Evolutionary conservation across 139 green algal species (phyloP).

Genomic region (Ettlia oleoabundans): DNA sequence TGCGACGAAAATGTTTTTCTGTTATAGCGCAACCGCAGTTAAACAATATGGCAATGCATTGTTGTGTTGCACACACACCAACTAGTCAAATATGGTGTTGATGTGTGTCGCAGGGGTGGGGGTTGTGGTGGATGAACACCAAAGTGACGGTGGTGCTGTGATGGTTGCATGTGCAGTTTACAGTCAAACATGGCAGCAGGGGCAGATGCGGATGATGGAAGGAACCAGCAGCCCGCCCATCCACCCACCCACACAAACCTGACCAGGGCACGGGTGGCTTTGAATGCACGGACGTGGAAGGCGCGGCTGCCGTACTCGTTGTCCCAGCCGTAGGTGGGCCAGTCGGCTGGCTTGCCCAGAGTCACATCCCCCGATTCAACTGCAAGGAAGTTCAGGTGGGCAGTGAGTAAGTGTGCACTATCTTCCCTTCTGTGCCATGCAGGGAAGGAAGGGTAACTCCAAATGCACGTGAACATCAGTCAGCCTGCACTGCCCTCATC

Average conservation of each 20-base stretch:
- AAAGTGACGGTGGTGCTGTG: too few relatives aligned
- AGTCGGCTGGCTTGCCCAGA: constrained; percentile 74
- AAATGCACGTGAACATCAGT: neutral
- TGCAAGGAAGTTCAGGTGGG: neutral
- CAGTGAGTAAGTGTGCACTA: neutral
- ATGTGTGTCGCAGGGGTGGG: too few relatives aligned
- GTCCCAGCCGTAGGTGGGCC: constrained; percentile 81
- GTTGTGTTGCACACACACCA: too few relatives aligned
- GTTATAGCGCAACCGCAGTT: too few relatives aligned
- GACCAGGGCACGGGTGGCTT: constrained; percentile 23
- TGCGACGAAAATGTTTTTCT: too few relatives aligned
- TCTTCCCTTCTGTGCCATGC: too few relatives aligned
- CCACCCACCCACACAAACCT: constrained; percentile 42
- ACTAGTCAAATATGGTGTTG: too few relatives aligned
- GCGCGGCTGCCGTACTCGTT: constrained; percentile 76
- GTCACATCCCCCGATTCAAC: constrained; percentile 19
- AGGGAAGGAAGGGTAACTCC: too few relatives aligned
- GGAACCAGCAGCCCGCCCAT: constrained; percentile 50
- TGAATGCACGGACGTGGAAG: constrained; percentile 54
- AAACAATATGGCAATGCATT: too few relatives aligned
- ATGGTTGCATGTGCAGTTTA: too few relatives aligned
- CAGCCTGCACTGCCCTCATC: neutral
- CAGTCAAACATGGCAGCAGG: neutral
- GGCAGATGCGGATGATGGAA: neutral
- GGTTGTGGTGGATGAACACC: too few relatives aligned